Evolutionary conservation across 2,329 filamentous ascomycete genomes (phyloP), one percentile per base, ranked within the genome.

Genomic region (Fusarium bulbicola): DNA sequence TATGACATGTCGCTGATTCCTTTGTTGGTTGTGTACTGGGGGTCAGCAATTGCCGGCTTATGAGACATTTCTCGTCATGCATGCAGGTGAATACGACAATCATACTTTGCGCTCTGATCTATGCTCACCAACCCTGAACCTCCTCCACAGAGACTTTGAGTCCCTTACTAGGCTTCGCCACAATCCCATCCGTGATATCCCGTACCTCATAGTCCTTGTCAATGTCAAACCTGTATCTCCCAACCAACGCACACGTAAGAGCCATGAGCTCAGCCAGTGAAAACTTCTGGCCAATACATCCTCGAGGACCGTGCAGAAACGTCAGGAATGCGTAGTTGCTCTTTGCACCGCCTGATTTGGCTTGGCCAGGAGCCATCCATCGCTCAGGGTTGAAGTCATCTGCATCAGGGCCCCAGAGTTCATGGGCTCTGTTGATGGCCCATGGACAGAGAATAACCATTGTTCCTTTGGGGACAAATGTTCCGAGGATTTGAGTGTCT

Each of bases 311-410:
- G 77, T 97, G 93, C 49, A 97, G 80, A 81, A 97, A 97, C 0
- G 93, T 95, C 81, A 95, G 79, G 71, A 92, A 90, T 3, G 88
- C 86, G 79, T 92, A 95, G 78, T 93, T 93, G 59, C 86, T 92
- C 8, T 85, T 84, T 1, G 92, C 90, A 7, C 92, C 91, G 5
- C 93, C 93, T 12, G 87, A 89, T 59, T 90, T 80, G 16, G 68
- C 66, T 34, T 72, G 59, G 0, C 65, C 65, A 5, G 69, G 72
- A 4, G 45, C 56, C 62, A 79, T 73, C 84, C 83, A 85, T 46
- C 83, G 80, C 26, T 81, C 79, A 2, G 83, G 83, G 24, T 80
- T 76, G 60, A 84, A 82, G 24, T 79, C 75, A 36, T 79, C 75
- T 9, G 78, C 82, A 34, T 83, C 79, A 0, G 76, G 67, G 2